These are phyloP conservation scores for Candida endomychidarum DNA, from an alignment of 805 yeast genomes.

Conservation along the genomic window DNA sequence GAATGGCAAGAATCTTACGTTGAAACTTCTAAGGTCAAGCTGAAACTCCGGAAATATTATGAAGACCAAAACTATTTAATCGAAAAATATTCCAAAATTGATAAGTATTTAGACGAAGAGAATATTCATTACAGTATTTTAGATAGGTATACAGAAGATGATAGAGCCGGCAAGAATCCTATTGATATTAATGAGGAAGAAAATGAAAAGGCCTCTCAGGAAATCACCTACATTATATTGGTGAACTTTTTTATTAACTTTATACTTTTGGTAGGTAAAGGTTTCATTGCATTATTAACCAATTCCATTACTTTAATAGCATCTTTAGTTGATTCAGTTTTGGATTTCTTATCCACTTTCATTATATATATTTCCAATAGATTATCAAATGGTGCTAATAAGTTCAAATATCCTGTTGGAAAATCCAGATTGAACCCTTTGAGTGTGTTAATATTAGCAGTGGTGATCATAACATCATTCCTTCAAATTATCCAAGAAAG, in stretches of 20 bases:
- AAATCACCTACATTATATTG: constrained; percentile 59
- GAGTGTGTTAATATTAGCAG: constrained; percentile 72
- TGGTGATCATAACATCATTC: constrained; percentile 69
- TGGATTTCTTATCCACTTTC: constrained; percentile 72
- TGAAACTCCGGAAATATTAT: constrained; percentile 45
- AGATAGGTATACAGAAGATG: constrained; percentile 44
- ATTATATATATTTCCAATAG: constrained; percentile 65
- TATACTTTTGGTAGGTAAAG: constrained; percentile 58
- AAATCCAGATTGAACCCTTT: constrained; percentile 72
- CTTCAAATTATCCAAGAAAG: constrained; percentile 72
- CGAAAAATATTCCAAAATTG: constrained; percentile 57
- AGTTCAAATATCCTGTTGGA: constrained; percentile 69
- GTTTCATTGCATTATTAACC: constrained; percentile 59
- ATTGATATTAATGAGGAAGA: constrained; percentile 18
- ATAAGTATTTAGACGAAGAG: constrained; percentile 67
- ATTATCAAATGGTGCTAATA: constrained; percentile 43
- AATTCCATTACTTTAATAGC: constrained; percentile 75
- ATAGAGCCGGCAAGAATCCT: constrained; percentile 8
- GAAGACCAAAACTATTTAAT: constrained; percentile 59
- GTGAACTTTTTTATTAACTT: constrained; percentile 64
- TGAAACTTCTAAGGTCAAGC: constrained; percentile 20
- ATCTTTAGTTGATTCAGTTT: constrained; percentile 71
- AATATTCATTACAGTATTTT: constrained; percentile 61
- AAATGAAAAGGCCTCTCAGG: constrained; percentile 38
- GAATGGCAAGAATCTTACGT: constrained; percentile 26